A percentile compares a stretch with the other conserved stretches of the same genome.
Evolutionary conservation across 1,284 basidiomycete genomes (phyloP).

Genomic region (Caloboletus firmus): DNA sequence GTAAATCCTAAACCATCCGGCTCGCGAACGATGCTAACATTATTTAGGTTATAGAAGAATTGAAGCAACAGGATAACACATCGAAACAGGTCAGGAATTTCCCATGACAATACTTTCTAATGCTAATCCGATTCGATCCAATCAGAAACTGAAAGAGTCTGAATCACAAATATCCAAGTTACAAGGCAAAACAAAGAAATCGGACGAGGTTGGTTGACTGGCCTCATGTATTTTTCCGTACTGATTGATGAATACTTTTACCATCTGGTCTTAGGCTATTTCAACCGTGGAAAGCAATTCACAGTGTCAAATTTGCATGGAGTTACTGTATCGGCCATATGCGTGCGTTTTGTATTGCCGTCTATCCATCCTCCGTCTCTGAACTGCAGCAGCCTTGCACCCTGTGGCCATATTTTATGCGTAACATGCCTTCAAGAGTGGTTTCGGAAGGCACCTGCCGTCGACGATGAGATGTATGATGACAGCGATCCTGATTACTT

Average conservation of each 20-base stretch:
- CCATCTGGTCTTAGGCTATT: conserved; percentile 43
- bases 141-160: conserved; percentile 51
- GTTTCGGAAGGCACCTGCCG: conserved; percentile 65
- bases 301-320: conserved; percentile 76
- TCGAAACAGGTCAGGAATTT: conserved; percentile 20
- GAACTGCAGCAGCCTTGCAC: conserved; percentile 50
- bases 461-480: conserved; percentile 54
- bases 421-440: conserved; percentile 68
- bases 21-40: not conserved
- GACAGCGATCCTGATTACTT: conserved; percentile 51
- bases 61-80: conserved; percentile 27
- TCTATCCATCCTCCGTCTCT: conserved; percentile 1
- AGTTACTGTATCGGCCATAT: conserved; percentile 59
- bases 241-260: not conserved
- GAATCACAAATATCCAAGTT: conserved; percentile 47
- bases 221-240: not conserved
- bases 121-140: not conserved
- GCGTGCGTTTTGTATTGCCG: conserved; percentile 46
- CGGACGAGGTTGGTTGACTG: conserved; percentile 50
- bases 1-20: conserved; percentile 34
- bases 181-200: conserved; percentile 48
- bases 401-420: conserved; percentile 73
- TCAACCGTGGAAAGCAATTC: conserved; percentile 54
- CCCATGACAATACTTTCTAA: not conserved
- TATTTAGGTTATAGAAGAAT: conserved; percentile 32